Evolutionary conservation across 192 early-diverging fungal species (phyloP).

Genomic region (Gonapodya prolifera): DNA sequence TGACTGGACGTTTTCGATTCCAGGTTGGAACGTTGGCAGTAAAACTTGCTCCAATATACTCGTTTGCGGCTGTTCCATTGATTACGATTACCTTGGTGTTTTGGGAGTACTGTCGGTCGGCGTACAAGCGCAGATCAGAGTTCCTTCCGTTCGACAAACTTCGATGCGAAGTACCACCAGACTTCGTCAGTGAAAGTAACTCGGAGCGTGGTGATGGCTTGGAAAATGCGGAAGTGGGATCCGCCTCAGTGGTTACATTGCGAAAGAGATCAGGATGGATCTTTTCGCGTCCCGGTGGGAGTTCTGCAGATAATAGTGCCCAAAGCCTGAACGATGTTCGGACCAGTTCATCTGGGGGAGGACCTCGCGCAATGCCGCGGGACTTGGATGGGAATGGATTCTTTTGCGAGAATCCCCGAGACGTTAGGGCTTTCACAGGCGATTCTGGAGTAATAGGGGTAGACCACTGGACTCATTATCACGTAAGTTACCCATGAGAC

Average conservation of each 20-base stretch:
- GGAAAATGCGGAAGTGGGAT: background rate
- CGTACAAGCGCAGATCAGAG: conserved; percentile 17
- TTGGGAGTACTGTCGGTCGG: conserved; percentile 19
- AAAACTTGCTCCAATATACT: conserved; percentile 8
- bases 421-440: background rate
- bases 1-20: background rate
- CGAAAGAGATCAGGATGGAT: background rate
- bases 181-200: background rate
- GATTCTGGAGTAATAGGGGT: background rate
- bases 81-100: conserved; percentile 22
- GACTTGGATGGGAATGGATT: background rate
- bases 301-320: background rate
- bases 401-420: background rate
- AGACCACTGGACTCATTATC: background rate
- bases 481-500: background rate
- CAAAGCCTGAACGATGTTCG: too few relatives aligned
- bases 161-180: background rate
- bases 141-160: conserved; percentile 19
- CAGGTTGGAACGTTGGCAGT: background rate
- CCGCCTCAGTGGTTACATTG: background rate
- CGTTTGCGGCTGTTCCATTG: conserved; percentile 14
- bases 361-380: too few relatives aligned
- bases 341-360: too few relatives aligned
- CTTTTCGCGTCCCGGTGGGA: too few relatives aligned
- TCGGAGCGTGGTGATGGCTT: too few relatives aligned